Base-by-base conservation (phyloP, 2,329 filamentous ascomycete genomes). In the Aspergillus brasiliensis region DNA sequence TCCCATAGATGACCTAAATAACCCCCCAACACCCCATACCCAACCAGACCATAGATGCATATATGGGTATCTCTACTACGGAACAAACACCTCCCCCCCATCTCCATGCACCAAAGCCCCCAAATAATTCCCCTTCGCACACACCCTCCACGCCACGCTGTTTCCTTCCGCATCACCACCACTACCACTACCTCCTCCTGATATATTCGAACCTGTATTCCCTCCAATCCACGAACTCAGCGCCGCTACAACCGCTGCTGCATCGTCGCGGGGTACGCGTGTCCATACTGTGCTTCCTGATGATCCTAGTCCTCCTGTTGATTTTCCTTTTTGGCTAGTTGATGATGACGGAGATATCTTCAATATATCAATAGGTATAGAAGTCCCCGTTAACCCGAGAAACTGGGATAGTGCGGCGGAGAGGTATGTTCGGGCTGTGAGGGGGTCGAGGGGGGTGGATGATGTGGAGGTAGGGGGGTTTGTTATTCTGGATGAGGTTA, bases 331-430 rank as follows among this genome's bases (percentile, higher is more conserved):
- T 1, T 38, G 40, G n/a, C 61, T 52, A 5, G 27, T 11, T 4
- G 49, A 5, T 8, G 55, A 11, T 49, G 46, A 15, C 0, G 62
- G 46, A 1, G 46, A 69, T 17, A 79, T 65, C 48, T 80, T 79
- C 13, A 82, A 66, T 34, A 82, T 79, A 58, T 83, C 81, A 52
- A 82, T 72, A 2, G 78, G 67, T 40, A 82, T 81, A 13, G 79
- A 72, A 3, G 79, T 78, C 15, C 81, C 81, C 3, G 75, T 74
- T 7, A 81, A 59, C 1, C 81, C 81, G 47, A 82, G 76, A 65
- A 79, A 81, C 67, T 81, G 79, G 19, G 75, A 75, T 1, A 83
- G 72, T 1, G 80, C 80, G 44, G 79, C 72, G 51, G 73, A 76
- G 52, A 82, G 75, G 64, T 81, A 73, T 27, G 77, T 77, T 59